Conservation (phyloP, 1,284 basidiomycete genomes). For the Agroathelia rolfsii region DNA sequence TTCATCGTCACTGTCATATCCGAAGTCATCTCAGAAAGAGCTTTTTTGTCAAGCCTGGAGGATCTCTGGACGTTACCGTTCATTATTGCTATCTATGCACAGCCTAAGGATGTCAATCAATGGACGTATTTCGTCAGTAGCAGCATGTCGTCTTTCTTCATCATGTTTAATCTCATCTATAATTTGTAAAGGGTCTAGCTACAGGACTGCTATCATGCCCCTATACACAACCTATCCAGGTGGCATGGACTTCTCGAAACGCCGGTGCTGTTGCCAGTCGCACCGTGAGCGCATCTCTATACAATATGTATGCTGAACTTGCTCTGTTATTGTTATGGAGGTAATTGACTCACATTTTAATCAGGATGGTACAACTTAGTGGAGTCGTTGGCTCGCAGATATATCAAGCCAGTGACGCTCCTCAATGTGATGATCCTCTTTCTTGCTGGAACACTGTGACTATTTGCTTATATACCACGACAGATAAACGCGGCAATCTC, state of each 20-base stretch:
- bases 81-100: constrained; percentile 35
- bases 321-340: neutral
- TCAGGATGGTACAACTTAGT: constrained; percentile 37
- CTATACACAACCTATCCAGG: constrained; percentile 31
- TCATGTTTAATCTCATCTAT: neutral
- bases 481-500: constrained; percentile 41
- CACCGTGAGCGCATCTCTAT: constrained; percentile 44
- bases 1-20: constrained; percentile 33
- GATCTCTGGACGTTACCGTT: constrained; percentile 46
- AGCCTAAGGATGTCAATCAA: constrained; percentile 33
- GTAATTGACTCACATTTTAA: no score
- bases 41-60: constrained; percentile 35
- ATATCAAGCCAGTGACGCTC: constrained; percentile 41
- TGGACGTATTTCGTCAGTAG: constrained; percentile 35
- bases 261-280: constrained; percentile 43
- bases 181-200: constrained; percentile 17
- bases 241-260: constrained; percentile 47
- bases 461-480: neutral
- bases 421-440: constrained; percentile 25
- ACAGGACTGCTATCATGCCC: constrained; percentile 23
- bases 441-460: neutral
- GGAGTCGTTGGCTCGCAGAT: constrained; percentile 35
- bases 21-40: constrained; percentile 35
- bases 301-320: constrained; percentile 34
- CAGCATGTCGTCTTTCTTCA: constrained; percentile 29